Conservation (phyloP, 352 stramenopile species). For the Elongisporangium anandrum region DNA sequence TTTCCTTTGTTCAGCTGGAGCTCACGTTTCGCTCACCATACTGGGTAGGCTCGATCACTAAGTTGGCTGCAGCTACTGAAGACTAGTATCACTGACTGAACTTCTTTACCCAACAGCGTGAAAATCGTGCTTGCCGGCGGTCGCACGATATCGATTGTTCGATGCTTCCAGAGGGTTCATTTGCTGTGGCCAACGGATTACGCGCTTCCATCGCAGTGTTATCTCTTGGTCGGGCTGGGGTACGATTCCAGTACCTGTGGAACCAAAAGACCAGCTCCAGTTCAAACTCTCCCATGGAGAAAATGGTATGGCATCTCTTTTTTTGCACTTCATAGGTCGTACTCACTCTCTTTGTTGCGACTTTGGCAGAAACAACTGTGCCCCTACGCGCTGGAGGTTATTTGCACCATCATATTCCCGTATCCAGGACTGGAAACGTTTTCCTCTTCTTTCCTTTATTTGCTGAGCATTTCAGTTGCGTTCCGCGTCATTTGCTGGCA, state of each 20-base stretch:
- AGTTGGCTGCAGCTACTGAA: too few species aligned
- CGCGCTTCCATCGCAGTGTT: conserved; percentile 17
- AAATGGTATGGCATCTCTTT: conserved; percentile 6
- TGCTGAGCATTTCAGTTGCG: conserved; percentile 34
- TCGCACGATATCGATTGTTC: not conserved
- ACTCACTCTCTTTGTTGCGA: not conserved
- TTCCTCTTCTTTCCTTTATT: conserved; percentile 23
- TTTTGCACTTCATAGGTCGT: not conserved
- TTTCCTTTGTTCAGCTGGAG: conserved; percentile 38
- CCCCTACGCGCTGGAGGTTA: conserved; percentile 24
- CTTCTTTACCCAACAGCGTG: not conserved
- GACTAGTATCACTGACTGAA: not conserved
- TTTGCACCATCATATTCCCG: conserved; percentile 35
- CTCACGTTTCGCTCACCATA: conserved; percentile 24
- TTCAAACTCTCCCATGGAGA: not conserved
- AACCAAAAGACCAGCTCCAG: conserved; percentile 8
- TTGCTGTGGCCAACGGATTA: conserved; percentile 27
- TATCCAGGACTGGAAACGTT: conserved; percentile 41
- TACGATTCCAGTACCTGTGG: conserved; percentile 15
- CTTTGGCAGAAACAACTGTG: conserved; percentile 6
- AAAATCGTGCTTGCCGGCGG: not conserved
- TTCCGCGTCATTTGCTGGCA: conserved; percentile 47
- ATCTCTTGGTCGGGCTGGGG: conserved; percentile 8
- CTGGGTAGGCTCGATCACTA: conserved; percentile 29
- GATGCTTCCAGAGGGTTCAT: conserved; percentile 29